Evolutionary conservation across 495 filamentous ascomycete genomes (phyloP).

Genomic region (Clavariopsis aquatica): DNA sequence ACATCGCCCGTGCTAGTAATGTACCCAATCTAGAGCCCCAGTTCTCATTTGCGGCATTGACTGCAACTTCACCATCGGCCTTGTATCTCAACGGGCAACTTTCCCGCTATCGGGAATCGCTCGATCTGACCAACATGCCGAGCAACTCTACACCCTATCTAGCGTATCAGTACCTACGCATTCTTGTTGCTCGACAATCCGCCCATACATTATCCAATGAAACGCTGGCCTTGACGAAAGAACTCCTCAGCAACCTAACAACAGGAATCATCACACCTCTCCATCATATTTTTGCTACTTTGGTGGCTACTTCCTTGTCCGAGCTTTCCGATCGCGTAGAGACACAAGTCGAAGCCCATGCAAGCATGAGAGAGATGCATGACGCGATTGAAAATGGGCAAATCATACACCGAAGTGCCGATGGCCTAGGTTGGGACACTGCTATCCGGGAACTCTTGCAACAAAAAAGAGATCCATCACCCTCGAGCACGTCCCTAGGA

Average conservation of each 20-base stretch:
- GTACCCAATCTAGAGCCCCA: constrained; percentile 28
- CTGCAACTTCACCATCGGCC: constrained; percentile 9
- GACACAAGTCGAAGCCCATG: constrained; percentile 33
- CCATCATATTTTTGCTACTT: constrained; percentile 33
- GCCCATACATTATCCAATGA: constrained; percentile 15
- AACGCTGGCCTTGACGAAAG: constrained; percentile 19
- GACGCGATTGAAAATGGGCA: constrained; percentile 31
- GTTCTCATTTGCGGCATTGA: constrained; percentile 21
- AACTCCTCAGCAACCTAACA: constrained; percentile 24
- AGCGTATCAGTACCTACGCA: constrained; percentile 30
- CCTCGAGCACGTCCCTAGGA: constrained; percentile 1
- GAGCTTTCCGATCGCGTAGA: constrained; percentile 34
- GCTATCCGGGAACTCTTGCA: constrained; percentile 30
- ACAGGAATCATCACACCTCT: constrained; percentile 22
- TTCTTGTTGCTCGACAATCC: constrained; percentile 28
- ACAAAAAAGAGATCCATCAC: constrained; percentile 24
- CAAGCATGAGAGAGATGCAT: constrained; percentile 35
- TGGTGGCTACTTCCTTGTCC: constrained; percentile 29
- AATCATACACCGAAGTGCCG: constrained; percentile 21
- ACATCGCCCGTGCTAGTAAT: constrained; percentile 17
- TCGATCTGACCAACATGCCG: constrained; percentile 27
- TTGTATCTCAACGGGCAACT: constrained; percentile 33
- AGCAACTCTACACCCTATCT: constrained; percentile 26
- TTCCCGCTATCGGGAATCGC: constrained; percentile 21
- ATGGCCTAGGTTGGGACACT: constrained; percentile 32